Percentiles rank a stretch among this genome's conserved stretches.
These are phyloP conservation scores for Hordeum marinum DNA, from an alignment of 176 grass and related monocot genomes.

Conservation along the genomic window DNA sequence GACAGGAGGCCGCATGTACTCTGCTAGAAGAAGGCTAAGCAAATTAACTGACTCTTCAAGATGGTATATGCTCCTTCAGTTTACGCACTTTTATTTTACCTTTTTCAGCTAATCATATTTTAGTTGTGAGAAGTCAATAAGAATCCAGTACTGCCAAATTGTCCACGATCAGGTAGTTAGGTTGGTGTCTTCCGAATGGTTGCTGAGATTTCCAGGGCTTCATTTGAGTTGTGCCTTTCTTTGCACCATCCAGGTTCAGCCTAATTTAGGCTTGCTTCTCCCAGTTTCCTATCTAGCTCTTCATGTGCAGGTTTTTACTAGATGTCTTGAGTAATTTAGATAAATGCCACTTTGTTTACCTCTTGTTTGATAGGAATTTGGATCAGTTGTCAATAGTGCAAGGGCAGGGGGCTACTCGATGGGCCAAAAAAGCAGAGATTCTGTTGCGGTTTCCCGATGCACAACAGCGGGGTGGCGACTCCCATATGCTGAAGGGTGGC, in stretches of 20 bases:
- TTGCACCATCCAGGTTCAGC: not conserved
- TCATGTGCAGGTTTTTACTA: not conserved
- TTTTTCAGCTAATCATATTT: too few relatives aligned
- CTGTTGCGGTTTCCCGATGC: too few relatives aligned
- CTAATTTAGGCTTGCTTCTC: too few relatives aligned
- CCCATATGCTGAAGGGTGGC: too few relatives aligned
- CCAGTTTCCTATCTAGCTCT: not conserved
- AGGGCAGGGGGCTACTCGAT: too few relatives aligned
- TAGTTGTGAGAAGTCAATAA: not conserved
- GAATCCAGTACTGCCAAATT: not conserved
- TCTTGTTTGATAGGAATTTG: too few relatives aligned
- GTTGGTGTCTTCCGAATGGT: not conserved
- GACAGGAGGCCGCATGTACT: conserved; percentile 69
- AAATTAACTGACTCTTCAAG: conserved; percentile 72
- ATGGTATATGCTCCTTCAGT: conserved; percentile 41
- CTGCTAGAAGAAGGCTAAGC: conserved; percentile 75
- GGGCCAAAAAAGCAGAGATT: too few relatives aligned
- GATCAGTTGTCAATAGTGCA: too few relatives aligned
- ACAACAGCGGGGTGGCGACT: too few relatives aligned
- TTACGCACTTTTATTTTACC: not conserved
- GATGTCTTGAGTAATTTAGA: too few relatives aligned
- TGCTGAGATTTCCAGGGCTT: not conserved
- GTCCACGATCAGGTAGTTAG: not conserved
- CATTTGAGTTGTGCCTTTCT: not conserved
- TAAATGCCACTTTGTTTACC: too few relatives aligned